phyloP scores from a whole-genome alignment of 2,329 filamentous ascomycete species.

The Xylaria sp. region DNA sequence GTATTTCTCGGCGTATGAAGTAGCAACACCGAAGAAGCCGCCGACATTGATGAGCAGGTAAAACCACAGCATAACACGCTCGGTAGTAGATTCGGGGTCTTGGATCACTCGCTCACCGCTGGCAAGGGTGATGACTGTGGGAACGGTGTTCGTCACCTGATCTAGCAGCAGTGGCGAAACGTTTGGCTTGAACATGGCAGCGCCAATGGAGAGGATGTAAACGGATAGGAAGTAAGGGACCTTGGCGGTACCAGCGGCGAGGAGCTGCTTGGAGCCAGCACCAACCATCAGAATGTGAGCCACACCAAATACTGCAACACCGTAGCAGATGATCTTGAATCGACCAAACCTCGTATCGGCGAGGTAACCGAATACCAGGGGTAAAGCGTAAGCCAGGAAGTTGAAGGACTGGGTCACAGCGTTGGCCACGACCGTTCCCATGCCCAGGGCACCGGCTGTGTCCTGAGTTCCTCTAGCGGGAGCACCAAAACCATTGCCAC shows the following conservation, averaged over 20 bases:
- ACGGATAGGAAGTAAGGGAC: slow-evolving; percentile 65
- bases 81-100: slow-evolving; percentile 73
- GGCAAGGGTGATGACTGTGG: slow-evolving; percentile 61
- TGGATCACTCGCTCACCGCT: slow-evolving; percentile 74
- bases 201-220: slow-evolving; percentile 67
- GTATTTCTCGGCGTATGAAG: slow-evolving; percentile 64
- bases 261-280: slow-evolving; percentile 62
- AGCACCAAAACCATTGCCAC: slow-evolving; percentile 60
- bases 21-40: slow-evolving; percentile 63
- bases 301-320: slow-evolving; percentile 73
- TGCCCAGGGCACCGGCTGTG: slow-evolving; percentile 68
- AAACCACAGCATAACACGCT: slow-evolving; percentile 75
- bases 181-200: slow-evolving; percentile 78
- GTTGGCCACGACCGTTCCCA: slow-evolving; percentile 65
- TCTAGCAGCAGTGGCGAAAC: slow-evolving; percentile 76
- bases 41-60: slow-evolving; percentile 67
- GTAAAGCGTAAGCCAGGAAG: slow-evolving; percentile 68
- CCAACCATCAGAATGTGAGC: slow-evolving; percentile 76
- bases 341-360: slow-evolving; percentile 77
- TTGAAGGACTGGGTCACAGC: slow-evolving; percentile 65
- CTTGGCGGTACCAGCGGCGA: slow-evolving; percentile 59
- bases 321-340: slow-evolving; percentile 77
- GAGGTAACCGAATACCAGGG: slow-evolving; percentile 65
- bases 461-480: slow-evolving; percentile 54
- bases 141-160: slow-evolving; percentile 68